Evolutionary conservation across 148 eudicot genomes (phyloP).

Genomic region (Pouteria glomerata): DNA sequence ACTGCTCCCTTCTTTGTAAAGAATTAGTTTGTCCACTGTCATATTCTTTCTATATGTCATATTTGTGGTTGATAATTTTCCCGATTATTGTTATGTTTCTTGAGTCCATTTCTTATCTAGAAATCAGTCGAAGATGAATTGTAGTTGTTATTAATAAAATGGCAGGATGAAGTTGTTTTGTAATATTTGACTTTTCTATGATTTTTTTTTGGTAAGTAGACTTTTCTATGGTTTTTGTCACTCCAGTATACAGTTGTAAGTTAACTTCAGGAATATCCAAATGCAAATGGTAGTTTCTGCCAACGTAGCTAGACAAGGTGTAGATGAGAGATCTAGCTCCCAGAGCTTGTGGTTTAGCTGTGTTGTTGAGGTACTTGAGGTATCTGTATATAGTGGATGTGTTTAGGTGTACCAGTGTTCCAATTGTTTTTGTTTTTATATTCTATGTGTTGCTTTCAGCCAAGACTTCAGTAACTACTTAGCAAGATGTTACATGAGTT

Average conservation of each 20-base stretch:
- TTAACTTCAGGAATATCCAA: neutral
- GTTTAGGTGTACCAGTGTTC: too few relatives aligned
- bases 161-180: too few relatives aligned
- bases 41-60: neutral
- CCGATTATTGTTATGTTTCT: neutral
- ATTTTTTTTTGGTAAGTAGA: too few relatives aligned
- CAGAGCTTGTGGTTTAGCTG: neutral
- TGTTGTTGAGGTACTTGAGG: neutral
- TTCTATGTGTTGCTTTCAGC: too few relatives aligned
- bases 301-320: neutral
- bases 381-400: too few relatives aligned
- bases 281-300: neutral
- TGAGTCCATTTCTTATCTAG: neutral
- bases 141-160: too few relatives aligned
- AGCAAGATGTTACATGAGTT: too few relatives aligned
- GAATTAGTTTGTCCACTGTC: neutral
- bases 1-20: constrained; percentile 3
- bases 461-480: too few relatives aligned
- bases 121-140: neutral
- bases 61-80: neutral
- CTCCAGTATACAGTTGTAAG: neutral
- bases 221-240: neutral
- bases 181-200: too few relatives aligned
- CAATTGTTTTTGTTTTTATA: too few relatives aligned
- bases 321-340: neutral